Percentiles rank a stretch among this genome's conserved stretches.
These are phyloP conservation scores for Cladosporium velox DNA, from an alignment of 2,329 filamentous ascomycete genomes.

Conservation along the genomic window DNA sequence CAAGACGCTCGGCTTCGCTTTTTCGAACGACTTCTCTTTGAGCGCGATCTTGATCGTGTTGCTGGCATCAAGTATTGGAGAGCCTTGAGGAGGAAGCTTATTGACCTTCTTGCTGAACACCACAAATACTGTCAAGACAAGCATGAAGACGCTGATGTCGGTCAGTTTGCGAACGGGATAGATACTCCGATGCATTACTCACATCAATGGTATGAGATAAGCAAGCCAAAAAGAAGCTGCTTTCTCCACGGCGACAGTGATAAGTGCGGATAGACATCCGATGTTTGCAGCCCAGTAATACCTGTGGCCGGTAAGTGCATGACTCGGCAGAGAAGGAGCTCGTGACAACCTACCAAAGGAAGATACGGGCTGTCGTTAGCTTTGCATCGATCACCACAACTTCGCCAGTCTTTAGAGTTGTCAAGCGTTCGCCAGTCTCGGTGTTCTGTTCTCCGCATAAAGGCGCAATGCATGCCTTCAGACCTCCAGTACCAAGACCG, in stretches of 20 bases:
- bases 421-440: constrained; percentile 40
- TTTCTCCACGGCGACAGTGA: constrained; percentile 5
- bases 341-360: not conserved
- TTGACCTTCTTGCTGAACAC: constrained; percentile 7
- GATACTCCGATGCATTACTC: not conserved
- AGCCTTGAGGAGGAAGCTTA: constrained; percentile 1
- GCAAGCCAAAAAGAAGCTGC: constrained; percentile 3
- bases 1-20: constrained; percentile 67
- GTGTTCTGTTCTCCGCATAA: constrained; percentile 48
- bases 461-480: constrained; percentile 70
- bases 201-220: constrained; percentile 4
- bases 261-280: not conserved
- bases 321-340: not conserved
- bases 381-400: constrained; percentile 45
- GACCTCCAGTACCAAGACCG: constrained; percentile 71
- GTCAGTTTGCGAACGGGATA: not conserved
- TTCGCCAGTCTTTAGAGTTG: constrained; percentile 41
- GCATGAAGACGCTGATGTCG: not conserved
- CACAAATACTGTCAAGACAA: not conserved
- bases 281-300: constrained; percentile 10
- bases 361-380: constrained; percentile 44
- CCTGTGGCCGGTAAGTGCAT: not conserved
- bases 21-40: constrained; percentile 63
- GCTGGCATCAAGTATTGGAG: not conserved
- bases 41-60: constrained; percentile 7